Base-by-base conservation (phyloP, 768 basidiomycete genomes). In the Agrocybe pediades region DNA sequence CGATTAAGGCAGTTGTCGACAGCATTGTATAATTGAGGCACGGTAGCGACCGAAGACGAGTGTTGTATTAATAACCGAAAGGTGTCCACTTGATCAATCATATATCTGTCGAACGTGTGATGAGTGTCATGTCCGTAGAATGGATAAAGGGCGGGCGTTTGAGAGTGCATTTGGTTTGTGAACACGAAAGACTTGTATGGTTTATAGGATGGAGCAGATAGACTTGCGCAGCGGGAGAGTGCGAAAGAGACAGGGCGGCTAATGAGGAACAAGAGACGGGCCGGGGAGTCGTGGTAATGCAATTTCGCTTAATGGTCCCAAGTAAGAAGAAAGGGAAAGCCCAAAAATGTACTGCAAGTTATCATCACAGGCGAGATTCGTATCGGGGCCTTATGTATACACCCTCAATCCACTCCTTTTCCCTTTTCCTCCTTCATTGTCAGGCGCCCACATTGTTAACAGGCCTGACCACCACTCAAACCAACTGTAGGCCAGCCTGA, bases 1-100 rank as follows among this genome's bases (percentile, higher is more conserved):
- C 26, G 87, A 89, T 65, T 86, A 65, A 66, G 40, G 6, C n/a
- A 4, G 26, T 46, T 27, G n/a, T n/a, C n/a, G n/a, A n/a, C n/a
- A n/a, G n/a, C n/a, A n/a, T n/a, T n/a, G n/a, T n/a, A n/a, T n/a
- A n/a, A n/a, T n/a, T n/a, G n/a, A n/a, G n/a, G 25, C 3, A 3
- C 25, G 23, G 45, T 24, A 43, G 41, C 41, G 25, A 29, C 24
- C 25, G 45, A 19, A 19, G 45, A 26, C 17, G 17, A 24, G 20
- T 21, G 25, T 46, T 24, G 29, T 46, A 26, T 27, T 29, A 46
- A 46, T 46, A 29, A 29, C 15, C n/a, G 26, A 27, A 13, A n/a
- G 25, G 45, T 46, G 19, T 46, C 25, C 29, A 36, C 33, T 3
- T 36, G 33, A 36, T 36, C 33, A 36, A 36, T 36, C 33, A 36